These are phyloP conservation scores for Fusarium falciforme DNA, from an alignment of 2,329 filamentous ascomycete genomes.

Conservation along the genomic window DNA sequence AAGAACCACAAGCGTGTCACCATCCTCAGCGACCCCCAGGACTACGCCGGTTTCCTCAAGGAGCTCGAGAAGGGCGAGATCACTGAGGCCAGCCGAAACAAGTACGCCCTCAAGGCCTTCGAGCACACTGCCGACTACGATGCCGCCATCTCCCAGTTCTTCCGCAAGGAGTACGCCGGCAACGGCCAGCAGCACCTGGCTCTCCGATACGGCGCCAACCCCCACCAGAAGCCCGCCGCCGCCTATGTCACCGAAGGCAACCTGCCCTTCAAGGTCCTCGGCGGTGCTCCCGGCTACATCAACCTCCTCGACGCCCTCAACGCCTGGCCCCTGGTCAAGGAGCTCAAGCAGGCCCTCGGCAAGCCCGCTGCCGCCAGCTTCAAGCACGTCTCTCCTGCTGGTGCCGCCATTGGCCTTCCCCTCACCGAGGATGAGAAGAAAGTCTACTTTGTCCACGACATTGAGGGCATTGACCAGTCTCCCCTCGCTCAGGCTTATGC, in stretches of 20 bases:
- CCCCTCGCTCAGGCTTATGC: slow-evolving; percentile 94
- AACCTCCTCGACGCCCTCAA: slow-evolving; percentile 97
- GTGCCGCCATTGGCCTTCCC: slow-evolving; percentile 91
- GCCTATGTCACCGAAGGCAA: slow-evolving; percentile 79
- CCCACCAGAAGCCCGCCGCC: slow-evolving; percentile 96
- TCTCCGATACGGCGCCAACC: slow-evolving; percentile 95
- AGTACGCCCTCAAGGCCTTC: slow-evolving; percentile 96
- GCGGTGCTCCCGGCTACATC: slow-evolving; percentile 93
- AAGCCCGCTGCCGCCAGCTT: slow-evolving; percentile 95
- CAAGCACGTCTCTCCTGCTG: slow-evolving; percentile 98
- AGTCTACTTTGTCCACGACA: slow-evolving; percentile 98
- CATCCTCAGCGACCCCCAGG: slow-evolving; percentile 91
- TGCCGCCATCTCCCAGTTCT: slow-evolving; percentile 93
- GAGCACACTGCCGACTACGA: slow-evolving; percentile 99
- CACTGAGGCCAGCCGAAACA: slow-evolving; percentile 84
- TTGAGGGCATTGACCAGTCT: slow-evolving; percentile 87
- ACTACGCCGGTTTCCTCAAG: slow-evolving; percentile 94
- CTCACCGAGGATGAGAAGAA: slow-evolving; percentile 90
- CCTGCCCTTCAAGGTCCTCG: slow-evolving; percentile 94
- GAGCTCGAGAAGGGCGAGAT: slow-evolving; percentile 91
- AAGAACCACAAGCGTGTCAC: slow-evolving; percentile 98
- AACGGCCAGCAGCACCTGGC: slow-evolving; percentile 85
- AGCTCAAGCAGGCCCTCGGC: slow-evolving; percentile 88
- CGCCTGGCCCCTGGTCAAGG: slow-evolving; percentile 96
- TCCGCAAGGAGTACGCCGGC: slow-evolving; percentile 94